These are phyloP conservation scores for Lipomyces starkeyi DNA, from an alignment of 805 yeast genomes.

Conservation along the genomic window DNA sequence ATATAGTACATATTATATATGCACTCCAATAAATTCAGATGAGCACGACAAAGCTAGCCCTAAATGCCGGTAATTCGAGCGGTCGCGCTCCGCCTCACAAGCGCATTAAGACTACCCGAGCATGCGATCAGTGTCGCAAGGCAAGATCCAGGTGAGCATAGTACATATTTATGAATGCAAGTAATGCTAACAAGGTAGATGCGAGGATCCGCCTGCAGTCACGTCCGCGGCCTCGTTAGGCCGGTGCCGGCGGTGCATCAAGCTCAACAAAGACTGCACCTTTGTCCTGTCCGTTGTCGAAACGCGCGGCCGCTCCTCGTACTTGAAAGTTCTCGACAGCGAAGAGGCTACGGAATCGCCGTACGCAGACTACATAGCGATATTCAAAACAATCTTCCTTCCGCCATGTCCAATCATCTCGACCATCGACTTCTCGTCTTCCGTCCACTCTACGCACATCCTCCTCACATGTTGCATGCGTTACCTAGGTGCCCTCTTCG, in stretches of 20 bases:
- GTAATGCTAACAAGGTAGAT: slow-evolving; percentile 13
- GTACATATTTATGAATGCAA: neutral
- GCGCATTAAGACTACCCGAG: slow-evolving; percentile 22
- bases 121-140: slow-evolving; percentile 31
- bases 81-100: slow-evolving; percentile 5
- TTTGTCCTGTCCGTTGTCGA: slow-evolving; percentile 26
- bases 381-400: slow-evolving; percentile 16
- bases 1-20: neutral
- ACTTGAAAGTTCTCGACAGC: slow-evolving; percentile 17
- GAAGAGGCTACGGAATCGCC: neutral
- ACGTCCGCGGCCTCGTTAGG: slow-evolving; percentile 15
- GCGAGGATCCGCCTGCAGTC: slow-evolving; percentile 28
- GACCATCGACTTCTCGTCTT: slow-evolving; percentile 18
- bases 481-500: slow-evolving; percentile 21
- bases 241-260: slow-evolving; percentile 26
- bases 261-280: slow-evolving; percentile 28
- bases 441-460: slow-evolving; percentile 21
- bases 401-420: slow-evolving; percentile 28
- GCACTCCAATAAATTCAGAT: neutral
- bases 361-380: slow-evolving; percentile 15
- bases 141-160: slow-evolving; percentile 24
- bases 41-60: neutral
- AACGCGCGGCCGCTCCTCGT: slow-evolving; percentile 27
- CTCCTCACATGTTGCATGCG: slow-evolving; percentile 28
- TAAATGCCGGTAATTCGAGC: neutral